A percentile compares a stretch with the other conserved stretches of the same genome.
These are phyloP conservation scores for Gossypium bickii DNA, from an alignment of 345 rosid genomes.

Conservation along the genomic window DNA sequence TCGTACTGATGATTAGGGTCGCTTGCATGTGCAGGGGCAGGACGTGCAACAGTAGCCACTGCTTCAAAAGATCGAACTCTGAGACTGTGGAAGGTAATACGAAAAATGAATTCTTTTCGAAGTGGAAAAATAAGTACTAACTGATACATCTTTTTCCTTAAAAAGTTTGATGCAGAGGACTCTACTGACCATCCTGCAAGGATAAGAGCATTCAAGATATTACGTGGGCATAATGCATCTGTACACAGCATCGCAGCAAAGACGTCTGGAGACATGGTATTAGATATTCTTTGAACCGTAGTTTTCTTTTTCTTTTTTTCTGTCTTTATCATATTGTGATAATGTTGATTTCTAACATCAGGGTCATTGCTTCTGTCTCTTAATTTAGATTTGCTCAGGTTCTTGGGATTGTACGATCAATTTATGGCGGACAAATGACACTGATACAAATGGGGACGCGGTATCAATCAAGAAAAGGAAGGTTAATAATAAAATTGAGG, in stretches of 20 bases:
- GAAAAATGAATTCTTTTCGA: conserved; percentile 7
- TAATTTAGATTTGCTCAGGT: conserved; percentile 74
- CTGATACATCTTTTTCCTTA: conserved; percentile 15
- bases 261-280: conserved; percentile 67
- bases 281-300: conserved; percentile 12
- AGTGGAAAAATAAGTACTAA: conserved; percentile 16
- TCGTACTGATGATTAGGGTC: background rate
- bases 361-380: background rate
- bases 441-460: conserved; percentile 43
- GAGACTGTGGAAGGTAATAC: conserved; percentile 88
- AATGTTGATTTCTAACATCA: background rate
- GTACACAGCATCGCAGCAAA: conserved; percentile 76
- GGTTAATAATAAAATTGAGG: conserved; percentile 53
- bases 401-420: conserved; percentile 92
- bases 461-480: conserved; percentile 82
- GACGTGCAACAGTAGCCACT: conserved; percentile 53
- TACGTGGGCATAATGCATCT: conserved; percentile 83
- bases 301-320: background rate
- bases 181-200: conserved; percentile 36
- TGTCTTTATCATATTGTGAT: background rate
- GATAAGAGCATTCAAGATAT: conserved; percentile 65
- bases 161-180: conserved; percentile 51
- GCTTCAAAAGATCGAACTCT: conserved; percentile 91
- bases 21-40: conserved; percentile 37
- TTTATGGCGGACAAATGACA: conserved; percentile 62